Evolutionary conservation across 2,329 filamentous ascomycete species (phyloP), one percentile per base, ranked within the genome.

Genomic region (Teratosphaeria pseudoeucalypti): DNA sequence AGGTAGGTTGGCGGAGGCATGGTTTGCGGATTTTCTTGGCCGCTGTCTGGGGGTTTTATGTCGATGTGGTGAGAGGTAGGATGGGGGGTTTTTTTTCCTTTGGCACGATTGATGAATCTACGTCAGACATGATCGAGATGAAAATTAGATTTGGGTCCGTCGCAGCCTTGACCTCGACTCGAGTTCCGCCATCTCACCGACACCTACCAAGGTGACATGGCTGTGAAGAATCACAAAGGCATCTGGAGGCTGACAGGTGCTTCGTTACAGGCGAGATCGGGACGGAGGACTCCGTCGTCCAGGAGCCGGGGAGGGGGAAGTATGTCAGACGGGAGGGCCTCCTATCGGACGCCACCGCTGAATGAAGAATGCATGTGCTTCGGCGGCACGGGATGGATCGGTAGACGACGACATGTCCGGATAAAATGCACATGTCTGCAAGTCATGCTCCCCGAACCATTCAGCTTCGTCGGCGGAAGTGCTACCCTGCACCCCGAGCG

Each of bases 1-100:
- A 66, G 67, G 61, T 64, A 66, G 11, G 29, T 37, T 5, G 55
- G 55, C 14, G 55, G 12, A 12, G 55, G 34, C 55, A 56, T 56
- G 43, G 23, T 23, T 2, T 23, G 23, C 23, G 23, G 23, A 2
- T 23, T 19, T 6, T n/a, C 9, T 19, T 23, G n/a, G 23, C 9
- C 19, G 16, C 9, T n/a, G n/a, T 23, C 43, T 7, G 43, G 2
- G n/a, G 23, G 43, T 1, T 23, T 23, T 23, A 19, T n/a, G 43
- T 23, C n/a, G 5, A 23, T 16, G 43, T 6, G 43, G 43, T 19
- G n/a, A 49, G 19, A 5, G 16, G 43, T 6, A 49, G 16, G 19
- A 19, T 49, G n/a, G 2, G 43, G 9, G 19, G 5, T 5, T 49
- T 49, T 5, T 19, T 14, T 14, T n/a, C n/a, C n/a, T n/a, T n/a